Percentiles rank a stretch among this genome's conserved stretches.
These are phyloP conservation scores for Vigna hirtella DNA, from an alignment of 306 rosid species.

Conservation along the genomic window DNA sequence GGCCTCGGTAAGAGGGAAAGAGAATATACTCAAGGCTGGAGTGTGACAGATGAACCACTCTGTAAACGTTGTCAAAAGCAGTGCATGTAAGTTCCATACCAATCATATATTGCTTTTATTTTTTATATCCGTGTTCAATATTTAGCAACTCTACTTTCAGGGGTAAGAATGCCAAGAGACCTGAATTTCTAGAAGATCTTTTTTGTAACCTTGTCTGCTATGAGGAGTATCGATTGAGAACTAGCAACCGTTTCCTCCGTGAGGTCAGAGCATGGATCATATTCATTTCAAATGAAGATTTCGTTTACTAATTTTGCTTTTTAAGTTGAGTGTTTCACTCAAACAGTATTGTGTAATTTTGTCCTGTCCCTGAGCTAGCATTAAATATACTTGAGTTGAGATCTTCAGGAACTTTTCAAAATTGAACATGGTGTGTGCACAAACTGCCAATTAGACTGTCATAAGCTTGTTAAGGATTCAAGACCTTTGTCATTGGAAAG, in stretches of 20 bases:
- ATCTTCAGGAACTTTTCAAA: conserved; percentile 85
- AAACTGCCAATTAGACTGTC: conserved; percentile 85
- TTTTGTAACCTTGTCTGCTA: conserved; percentile 89
- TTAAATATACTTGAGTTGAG: conserved; percentile 32
- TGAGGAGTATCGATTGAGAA: conserved; percentile 88
- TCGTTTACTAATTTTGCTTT: conserved; percentile 26
- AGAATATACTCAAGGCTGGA: conserved; percentile 92
- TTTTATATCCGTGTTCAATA: conserved; percentile 15
- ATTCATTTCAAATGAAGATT: conserved; percentile 11
- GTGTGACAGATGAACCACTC: conserved; percentile 73
- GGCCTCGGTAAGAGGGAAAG: conserved; percentile 84
- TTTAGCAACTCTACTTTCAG: conserved; percentile 61
- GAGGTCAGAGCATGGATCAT: conserved; percentile 61
- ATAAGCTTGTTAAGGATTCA: conserved; percentile 77
- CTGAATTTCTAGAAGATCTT: conserved; percentile 93
- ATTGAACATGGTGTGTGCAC: conserved; percentile 89
- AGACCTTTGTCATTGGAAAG: conserved; percentile 71
- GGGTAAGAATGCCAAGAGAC: conserved; percentile 73
- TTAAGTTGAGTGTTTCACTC: conserved; percentile 28
- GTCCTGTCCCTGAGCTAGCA: conserved; percentile 36
- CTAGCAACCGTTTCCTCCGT: conserved; percentile 82
- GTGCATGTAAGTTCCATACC: conserved; percentile 71
- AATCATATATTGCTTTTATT: conserved; percentile 30
- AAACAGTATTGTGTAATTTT: conserved; percentile 22
- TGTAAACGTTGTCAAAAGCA: conserved; percentile 92